phyloP scores from a whole-genome alignment of 805 yeast genomes.

The Kodamaea laetipori region DNA sequence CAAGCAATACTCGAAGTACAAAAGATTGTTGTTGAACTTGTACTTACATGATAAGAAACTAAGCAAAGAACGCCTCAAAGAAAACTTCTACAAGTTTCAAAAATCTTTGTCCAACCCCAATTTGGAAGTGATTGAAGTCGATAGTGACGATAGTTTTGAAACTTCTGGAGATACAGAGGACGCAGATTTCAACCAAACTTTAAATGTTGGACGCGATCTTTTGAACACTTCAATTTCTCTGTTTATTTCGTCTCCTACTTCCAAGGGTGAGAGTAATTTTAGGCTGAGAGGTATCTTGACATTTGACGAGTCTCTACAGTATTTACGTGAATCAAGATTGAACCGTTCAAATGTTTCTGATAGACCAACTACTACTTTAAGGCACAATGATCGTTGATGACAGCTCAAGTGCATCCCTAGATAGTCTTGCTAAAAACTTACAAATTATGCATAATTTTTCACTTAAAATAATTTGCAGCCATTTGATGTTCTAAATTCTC shows the following conservation, averaged over 20 bases:
- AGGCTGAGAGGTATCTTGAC: not conserved
- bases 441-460: too few species aligned
- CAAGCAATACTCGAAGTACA: not conserved
- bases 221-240: not conserved
- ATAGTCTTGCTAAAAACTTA: too few species aligned
- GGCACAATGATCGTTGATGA: too few species aligned
- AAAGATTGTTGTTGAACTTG: not conserved
- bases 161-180: not conserved
- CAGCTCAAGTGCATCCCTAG: too few species aligned
- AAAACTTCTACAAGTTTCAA: conserved; percentile 1
- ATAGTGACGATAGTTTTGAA: not conserved
- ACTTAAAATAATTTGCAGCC: too few species aligned
- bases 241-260: not conserved
- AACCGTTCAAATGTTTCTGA: too few species aligned
- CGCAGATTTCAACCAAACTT: not conserved
- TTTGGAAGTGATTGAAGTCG: not conserved
- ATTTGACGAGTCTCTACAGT: conserved; percentile 6
- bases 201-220: not conserved
- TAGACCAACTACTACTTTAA: too few species aligned
- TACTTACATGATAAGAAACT: not conserved
- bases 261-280: not conserved
- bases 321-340: not conserved
- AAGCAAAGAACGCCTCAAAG: too few species aligned
- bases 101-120: not conserved
- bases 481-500: too few species aligned